Conservation (phyloP, 176 grass and related monocot species). For the Thinopyrum elongatum region DNA sequence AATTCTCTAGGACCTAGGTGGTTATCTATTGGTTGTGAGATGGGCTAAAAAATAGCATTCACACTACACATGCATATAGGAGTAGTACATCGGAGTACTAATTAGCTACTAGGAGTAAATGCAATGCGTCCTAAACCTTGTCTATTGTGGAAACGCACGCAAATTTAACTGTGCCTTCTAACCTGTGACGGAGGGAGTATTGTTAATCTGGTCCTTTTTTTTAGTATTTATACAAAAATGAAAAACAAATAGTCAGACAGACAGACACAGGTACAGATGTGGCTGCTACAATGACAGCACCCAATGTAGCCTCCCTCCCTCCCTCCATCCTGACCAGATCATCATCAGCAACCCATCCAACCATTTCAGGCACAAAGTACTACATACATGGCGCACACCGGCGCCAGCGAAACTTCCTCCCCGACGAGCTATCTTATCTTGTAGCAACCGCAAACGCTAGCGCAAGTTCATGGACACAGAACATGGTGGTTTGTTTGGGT, state of each 20-base stretch:
- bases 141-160: no score
- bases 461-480: constrained; percentile 28
- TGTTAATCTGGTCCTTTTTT: constrained; percentile 27
- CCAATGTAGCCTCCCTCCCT: neutral
- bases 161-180: no score
- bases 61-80: no score
- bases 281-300: constrained; percentile 16
- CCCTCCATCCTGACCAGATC: neutral
- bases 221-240: constrained; percentile 39
- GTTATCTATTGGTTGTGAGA: no score
- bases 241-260: constrained; percentile 27
- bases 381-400: constrained; percentile 25
- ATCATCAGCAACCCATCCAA: neutral
- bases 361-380: neutral
- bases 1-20: no score
- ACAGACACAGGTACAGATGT: constrained; percentile 19
- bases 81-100: no score
- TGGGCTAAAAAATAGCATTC: no score
- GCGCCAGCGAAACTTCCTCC: neutral
- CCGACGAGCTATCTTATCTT: neutral
- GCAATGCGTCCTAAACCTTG: no score
- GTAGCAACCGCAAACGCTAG: constrained; percentile 21
- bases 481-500: constrained; percentile 17
- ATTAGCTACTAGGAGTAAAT: no score
- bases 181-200: no score